Base-by-base conservation (phyloP, 441 rosid species). In the Pelargonium citronellum region DNA sequence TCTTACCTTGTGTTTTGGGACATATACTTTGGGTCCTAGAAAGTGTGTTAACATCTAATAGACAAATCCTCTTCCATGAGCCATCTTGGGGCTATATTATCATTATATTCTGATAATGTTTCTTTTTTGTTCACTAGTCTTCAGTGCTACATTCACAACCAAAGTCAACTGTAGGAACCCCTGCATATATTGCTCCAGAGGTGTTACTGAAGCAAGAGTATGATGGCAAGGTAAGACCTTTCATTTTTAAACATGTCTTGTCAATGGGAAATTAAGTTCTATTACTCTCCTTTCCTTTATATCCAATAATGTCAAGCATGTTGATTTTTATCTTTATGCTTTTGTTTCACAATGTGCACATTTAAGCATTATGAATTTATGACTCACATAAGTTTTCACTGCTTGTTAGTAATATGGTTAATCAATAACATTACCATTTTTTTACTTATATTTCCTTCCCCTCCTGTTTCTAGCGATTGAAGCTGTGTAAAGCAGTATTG, bases 101-200 rank as follows among this genome's bases (percentile, higher is more conserved):
- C 37, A 30, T 46, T 53, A 53, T 15, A 4, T 53, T 17, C 68
- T 65, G 43, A 12, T 70, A 44, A 16, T 69, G 46, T 24, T 41
- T 62, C 19, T 57, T 74, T 37, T 72, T 69, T 51, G 60, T 53
- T 53, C 60, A 43, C 60, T 82, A 86, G 89, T 86, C 92, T 46
- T 82, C 86, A 13, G 82, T 87, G 79, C 87, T 87, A 69, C 89
- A 85, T 77, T 87, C 90, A 2, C 87, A 86, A 81, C 92, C 92
- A 0, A 87, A 82, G 66, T 87, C 92, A 47, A 87, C 90, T 5
- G 92, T 87, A 20, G 92, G 92, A 46, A 87, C 92, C 73, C 92
- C 92, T 75, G 92, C 92, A 7, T 87, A 84, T 71, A 87, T 87
- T 11, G 92, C 92, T 66, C 89, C 90, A 27, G 92, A 87, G 81